These are phyloP conservation scores for Alternaria panax DNA, from an alignment of 2,329 filamentous ascomycete species.

Conservation along the genomic window DNA sequence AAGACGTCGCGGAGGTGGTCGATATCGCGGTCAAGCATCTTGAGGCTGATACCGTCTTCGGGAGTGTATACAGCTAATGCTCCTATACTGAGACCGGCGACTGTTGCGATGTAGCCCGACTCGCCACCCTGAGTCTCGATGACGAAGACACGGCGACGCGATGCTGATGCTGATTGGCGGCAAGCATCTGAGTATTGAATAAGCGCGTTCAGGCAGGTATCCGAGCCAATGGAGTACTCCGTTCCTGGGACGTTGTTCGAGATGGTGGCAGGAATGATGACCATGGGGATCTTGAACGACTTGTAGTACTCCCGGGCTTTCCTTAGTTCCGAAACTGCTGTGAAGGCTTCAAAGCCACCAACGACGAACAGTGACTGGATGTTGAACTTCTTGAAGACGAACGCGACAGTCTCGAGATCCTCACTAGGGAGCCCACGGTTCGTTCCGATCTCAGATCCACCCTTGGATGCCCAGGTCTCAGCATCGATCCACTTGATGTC, in stretches of 20 bases:
- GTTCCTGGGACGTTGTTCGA: slow-evolving; percentile 98
- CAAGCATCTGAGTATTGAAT: slow-evolving; percentile 97
- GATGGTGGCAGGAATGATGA: slow-evolving; percentile 92
- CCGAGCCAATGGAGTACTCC: slow-evolving; percentile 94
- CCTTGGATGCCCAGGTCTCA: slow-evolving; percentile 93
- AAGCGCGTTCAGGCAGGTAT: slow-evolving; percentile 94
- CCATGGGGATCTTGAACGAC: slow-evolving; percentile 89
- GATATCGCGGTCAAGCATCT: slow-evolving; percentile 92
- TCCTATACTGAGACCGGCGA: slow-evolving; percentile 89
- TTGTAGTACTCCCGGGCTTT: slow-evolving; percentile 79
- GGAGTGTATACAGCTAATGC: slow-evolving; percentile 95
- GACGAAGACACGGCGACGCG: slow-evolving; percentile 91
- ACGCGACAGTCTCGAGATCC: slow-evolving; percentile 82
- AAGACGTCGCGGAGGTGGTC: slow-evolving; percentile 88
- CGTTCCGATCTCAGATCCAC: slow-evolving; percentile 96
- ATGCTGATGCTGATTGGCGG: slow-evolving; percentile 94
- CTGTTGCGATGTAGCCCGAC: slow-evolving; percentile 90
- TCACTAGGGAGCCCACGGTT: slow-evolving; percentile 92
- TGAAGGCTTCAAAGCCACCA: slow-evolving; percentile 96
- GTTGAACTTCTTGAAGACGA: slow-evolving; percentile 82
- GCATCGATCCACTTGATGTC: slow-evolving; percentile 92
- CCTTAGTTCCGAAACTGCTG: slow-evolving; percentile 85
- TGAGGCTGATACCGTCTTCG: slow-evolving; percentile 91
- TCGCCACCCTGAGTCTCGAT: slow-evolving; percentile 97
- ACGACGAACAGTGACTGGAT: slow-evolving; percentile 93